Base-by-base conservation (phyloP, 805 yeast species). In the Candida nitratophila region DNA sequence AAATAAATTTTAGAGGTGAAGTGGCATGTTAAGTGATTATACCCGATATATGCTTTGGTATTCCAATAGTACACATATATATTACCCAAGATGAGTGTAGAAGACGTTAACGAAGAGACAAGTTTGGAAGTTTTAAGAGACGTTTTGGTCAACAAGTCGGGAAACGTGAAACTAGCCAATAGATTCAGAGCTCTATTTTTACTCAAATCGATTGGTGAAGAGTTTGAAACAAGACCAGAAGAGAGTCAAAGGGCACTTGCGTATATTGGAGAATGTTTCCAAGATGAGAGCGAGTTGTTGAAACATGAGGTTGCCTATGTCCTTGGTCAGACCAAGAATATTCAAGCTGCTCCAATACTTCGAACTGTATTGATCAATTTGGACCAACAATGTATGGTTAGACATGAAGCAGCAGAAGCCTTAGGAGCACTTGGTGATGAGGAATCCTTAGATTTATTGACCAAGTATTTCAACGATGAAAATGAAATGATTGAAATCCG, bases 331-430 rank as follows among this genome's bases (percentile, higher is more conserved):
- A 90, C 96, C 39, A 82, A 86, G 61, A 90, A 90, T 68, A 60
- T 81, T 53, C 65, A 77, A 45, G 88, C 96, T 46, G 86, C 91
- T 47, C 83, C 86, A 40, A 73, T 79, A 40, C 74, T 93, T 48
- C 76, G 87, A 62, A 73, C 73, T 8, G 96, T 88, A 20, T 73
- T 93, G 55, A 65, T 68, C 40, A 81, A 83, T 61, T 57, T 61
- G 21, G 52, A 70, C 15, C 98, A 91, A 69, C 93, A 86, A 60
- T 73, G 86, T 48, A 93, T 93, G 98, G 99, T 93, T 32, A 84
- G 99, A 65, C 99, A 93, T 64, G 99, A 93, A 66, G 99, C 99
- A 16, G 99, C 99, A 8, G 99, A 93, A 67, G 99, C 98, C 37
- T 73, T 93, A 44, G 99, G 99, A 49, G 99, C 99, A 37, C 71